phyloP scores from a whole-genome alignment of 306 rosid species.

The Pterocarpus macrocarpus region DNA sequence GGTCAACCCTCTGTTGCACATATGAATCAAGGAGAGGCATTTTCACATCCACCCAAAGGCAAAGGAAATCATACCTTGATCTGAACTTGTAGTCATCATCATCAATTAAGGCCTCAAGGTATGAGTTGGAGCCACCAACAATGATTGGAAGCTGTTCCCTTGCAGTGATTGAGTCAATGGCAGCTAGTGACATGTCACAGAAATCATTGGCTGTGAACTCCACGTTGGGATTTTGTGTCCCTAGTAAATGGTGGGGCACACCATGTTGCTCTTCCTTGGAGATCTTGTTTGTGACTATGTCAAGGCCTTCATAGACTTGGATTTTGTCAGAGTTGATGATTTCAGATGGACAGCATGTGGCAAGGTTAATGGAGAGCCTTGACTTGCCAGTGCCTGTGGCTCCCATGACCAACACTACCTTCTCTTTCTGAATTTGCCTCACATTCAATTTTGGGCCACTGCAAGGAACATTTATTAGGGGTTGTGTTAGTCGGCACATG shows the following conservation, averaged over 20 bases:
- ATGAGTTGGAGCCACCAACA: conserved; percentile 93
- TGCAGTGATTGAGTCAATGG: conserved; percentile 57
- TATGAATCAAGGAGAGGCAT: conserved; percentile 56
- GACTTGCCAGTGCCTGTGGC: conserved; percentile 95
- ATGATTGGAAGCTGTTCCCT: conserved; percentile 69
- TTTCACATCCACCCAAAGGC: conserved; percentile 82
- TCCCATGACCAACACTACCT: conserved; percentile 83
- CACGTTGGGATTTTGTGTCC: conserved; percentile 55
- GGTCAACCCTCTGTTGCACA: conserved; percentile 68
- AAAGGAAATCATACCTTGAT: conserved; percentile 68
- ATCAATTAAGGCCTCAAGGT: conserved; percentile 74
- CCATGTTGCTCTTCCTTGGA: conserved; percentile 69
- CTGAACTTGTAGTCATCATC: conserved; percentile 57
- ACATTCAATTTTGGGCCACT: conserved; percentile 48
- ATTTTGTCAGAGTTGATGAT: conserved; percentile 93
- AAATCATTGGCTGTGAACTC: conserved; percentile 71
- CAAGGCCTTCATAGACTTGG: conserved; percentile 82
- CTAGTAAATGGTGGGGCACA: conserved; percentile 83
- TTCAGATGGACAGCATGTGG: conserved; percentile 65
- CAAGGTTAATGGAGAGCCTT: conserved; percentile 77
- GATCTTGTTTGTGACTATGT: conserved; percentile 81
- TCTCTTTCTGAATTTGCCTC: conserved; percentile 68
- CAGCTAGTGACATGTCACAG: conserved; percentile 48
- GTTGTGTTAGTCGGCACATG: conserved; percentile 53
- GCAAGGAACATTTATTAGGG: conserved; percentile 54